A percentile compares a stretch with the other conserved stretches of the same genome.
phyloP scores from a whole-genome alignment of 1,284 basidiomycete species.

The Ustilago bromivora region DNA sequence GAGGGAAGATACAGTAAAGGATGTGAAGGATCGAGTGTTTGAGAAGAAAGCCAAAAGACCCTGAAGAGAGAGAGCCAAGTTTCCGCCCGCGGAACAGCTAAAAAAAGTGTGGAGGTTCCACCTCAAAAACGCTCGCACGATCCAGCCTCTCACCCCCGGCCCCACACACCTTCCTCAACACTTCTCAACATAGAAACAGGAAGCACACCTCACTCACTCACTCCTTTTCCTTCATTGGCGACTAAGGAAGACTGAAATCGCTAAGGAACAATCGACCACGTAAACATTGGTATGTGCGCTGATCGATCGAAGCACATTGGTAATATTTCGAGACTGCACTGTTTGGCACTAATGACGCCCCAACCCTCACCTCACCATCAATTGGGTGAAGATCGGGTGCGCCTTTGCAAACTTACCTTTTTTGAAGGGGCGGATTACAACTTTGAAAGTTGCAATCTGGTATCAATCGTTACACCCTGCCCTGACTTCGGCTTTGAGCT shows the following conservation, averaged over 20 bases:
- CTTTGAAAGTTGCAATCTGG: slow-evolving; percentile 8
- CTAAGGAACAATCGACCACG: too few species aligned
- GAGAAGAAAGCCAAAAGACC: background rate
- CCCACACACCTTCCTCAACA: background rate
- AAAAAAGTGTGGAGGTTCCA: too few species aligned
- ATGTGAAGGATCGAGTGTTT: background rate
- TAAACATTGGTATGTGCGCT: too few species aligned
- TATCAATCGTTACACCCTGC: slow-evolving; percentile 15
- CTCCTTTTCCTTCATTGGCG: too few species aligned
- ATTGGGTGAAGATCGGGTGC: background rate
- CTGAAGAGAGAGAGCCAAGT: background rate
- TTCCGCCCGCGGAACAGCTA: background rate
- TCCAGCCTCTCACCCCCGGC: background rate
- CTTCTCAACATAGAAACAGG: background rate
- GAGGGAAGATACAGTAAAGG: background rate
- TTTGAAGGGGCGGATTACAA: slow-evolving; percentile 14
- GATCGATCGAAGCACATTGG: too few species aligned
- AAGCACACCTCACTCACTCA: too few species aligned
- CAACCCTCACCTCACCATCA: background rate
- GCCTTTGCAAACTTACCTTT: slow-evolving; percentile 45
- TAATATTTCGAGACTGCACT: slow-evolving; percentile 1
- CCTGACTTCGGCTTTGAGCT: background rate
- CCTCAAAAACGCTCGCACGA: background rate
- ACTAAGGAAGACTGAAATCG: too few species aligned
- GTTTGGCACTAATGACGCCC: background rate